phyloP scores from a whole-genome alignment of 2,329 filamentous ascomycete genomes.

The Colletotrichum gigasporum region DNA sequence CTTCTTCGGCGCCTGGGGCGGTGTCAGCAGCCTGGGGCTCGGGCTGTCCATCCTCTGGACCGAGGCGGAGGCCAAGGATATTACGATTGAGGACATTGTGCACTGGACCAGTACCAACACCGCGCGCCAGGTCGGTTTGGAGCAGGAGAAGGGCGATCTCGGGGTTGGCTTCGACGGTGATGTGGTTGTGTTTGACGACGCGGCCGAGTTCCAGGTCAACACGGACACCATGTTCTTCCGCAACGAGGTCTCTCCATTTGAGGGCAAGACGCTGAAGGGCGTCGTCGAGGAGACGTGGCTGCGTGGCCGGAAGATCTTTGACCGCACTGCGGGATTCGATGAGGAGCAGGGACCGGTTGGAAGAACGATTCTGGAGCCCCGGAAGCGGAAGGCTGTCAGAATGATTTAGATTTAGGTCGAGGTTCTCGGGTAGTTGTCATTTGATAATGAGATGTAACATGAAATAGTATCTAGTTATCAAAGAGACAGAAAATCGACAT shows the following conservation, averaged over 20 bases:
- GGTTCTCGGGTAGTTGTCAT: too few species aligned
- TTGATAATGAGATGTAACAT: too few species aligned
- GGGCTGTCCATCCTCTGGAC: slow-evolving; percentile 92
- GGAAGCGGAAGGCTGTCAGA: not conserved
- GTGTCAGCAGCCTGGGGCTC: slow-evolving; percentile 94
- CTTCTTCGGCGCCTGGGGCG: slow-evolving; percentile 96
- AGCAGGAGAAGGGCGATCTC: slow-evolving; percentile 83
- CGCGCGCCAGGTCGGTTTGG: slow-evolving; percentile 85
- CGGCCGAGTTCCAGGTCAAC: slow-evolving; percentile 77
- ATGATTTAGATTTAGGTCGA: too few species aligned
- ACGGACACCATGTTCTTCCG: slow-evolving; percentile 89
- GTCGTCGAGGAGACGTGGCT: slow-evolving; percentile 88
- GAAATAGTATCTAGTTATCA: too few species aligned
- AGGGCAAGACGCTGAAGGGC: slow-evolving; percentile 79
- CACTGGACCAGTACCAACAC: slow-evolving; percentile 88
- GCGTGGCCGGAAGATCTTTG: slow-evolving; percentile 77
- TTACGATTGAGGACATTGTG: slow-evolving; percentile 78
- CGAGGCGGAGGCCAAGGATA: slow-evolving; percentile 69
- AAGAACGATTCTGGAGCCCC: slow-evolving; percentile 64
- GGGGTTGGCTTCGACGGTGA: slow-evolving; percentile 87
- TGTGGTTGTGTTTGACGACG: slow-evolving; percentile 90
- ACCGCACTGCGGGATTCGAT: slow-evolving; percentile 59
- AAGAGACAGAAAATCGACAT: too few species aligned
- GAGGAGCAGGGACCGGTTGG: slow-evolving; percentile 55
- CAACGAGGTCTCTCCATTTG: slow-evolving; percentile 91